Evolutionary conservation across 306 rosid species (phyloP).

Genomic region (Rosa multiflora): DNA sequence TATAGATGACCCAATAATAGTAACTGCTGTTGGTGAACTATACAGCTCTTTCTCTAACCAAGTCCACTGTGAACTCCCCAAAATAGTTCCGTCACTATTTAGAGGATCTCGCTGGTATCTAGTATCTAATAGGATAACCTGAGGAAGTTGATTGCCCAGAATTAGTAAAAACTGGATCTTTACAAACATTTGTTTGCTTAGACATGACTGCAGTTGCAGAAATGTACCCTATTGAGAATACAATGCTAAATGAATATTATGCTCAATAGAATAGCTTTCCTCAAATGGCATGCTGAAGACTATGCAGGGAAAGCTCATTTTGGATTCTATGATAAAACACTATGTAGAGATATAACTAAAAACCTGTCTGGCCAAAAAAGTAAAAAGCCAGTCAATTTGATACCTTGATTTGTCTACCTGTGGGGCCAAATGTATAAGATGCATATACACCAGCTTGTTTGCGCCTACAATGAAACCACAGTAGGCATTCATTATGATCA

Average conservation of each 20-base stretch:
- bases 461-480: slow-evolving; percentile 49
- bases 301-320: neutral
- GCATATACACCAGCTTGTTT: slow-evolving; percentile 76
- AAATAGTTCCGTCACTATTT: slow-evolving; percentile 69
- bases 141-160: slow-evolving; percentile 15
- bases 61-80: slow-evolving; percentile 70
- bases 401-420: slow-evolving; percentile 70
- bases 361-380: neutral
- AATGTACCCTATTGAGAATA: neutral
- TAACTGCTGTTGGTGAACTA: slow-evolving; percentile 58
- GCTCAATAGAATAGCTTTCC: neutral
- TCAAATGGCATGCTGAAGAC: neutral
- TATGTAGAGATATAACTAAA: slow-evolving; percentile 7
- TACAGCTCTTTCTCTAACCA: slow-evolving; percentile 76
- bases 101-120: slow-evolving; percentile 84
- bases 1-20: slow-evolving; percentile 75
- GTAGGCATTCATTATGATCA: slow-evolving; percentile 24
- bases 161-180: neutral
- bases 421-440: slow-evolving; percentile 69
- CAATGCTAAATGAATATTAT: neutral
- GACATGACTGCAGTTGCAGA: neutral
- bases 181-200: neutral
- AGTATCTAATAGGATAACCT: slow-evolving; percentile 63
- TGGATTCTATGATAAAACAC: neutral
- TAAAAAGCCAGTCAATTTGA: slow-evolving; percentile 7